A percentile compares a stretch with the other conserved stretches of the same genome.
phyloP scores from a whole-genome alignment of 2,329 filamentous ascomycete species.

The Cordyceps cateniannulata region DNA sequence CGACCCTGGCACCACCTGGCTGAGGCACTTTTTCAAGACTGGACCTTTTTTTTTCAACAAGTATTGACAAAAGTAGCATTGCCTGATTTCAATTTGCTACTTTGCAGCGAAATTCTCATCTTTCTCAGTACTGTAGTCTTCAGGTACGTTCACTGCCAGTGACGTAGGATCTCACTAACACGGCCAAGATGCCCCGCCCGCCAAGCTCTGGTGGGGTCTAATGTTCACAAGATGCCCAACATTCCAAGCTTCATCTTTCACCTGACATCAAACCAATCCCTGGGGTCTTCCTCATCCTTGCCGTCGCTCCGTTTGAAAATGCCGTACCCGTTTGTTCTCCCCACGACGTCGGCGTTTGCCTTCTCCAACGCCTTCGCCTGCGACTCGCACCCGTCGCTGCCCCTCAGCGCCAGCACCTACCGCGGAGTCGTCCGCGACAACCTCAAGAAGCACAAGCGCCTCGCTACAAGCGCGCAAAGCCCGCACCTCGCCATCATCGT shows the following conservation, averaged over 20 bases:
- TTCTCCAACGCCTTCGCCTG: conserved; percentile 73
- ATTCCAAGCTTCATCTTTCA: not conserved
- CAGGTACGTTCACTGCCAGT: too few relatives aligned
- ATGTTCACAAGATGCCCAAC: not conserved
- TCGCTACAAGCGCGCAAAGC: conserved; percentile 64
- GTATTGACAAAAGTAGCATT: too few relatives aligned
- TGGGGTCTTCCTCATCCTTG: too few relatives aligned
- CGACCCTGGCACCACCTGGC: too few relatives aligned
- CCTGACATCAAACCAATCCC: not conserved
- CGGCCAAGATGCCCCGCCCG: conserved; percentile 2
- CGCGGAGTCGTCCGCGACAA: conserved; percentile 76
- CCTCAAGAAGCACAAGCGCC: conserved; percentile 83
- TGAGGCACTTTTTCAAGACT: too few relatives aligned
- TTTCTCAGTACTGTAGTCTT: not conserved
- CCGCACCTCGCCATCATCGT: conserved; percentile 65
- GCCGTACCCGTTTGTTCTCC: conserved; percentile 84
- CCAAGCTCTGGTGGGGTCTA: conserved; percentile 6
- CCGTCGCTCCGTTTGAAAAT: conserved; percentile 39
- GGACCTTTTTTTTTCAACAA: too few relatives aligned
- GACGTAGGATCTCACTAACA: not conserved
- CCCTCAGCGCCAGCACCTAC: conserved; percentile 72
- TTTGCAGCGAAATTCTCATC: too few relatives aligned
- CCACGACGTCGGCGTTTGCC: conserved; percentile 81
- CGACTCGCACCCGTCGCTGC: conserved; percentile 81
- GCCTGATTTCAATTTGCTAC: too few relatives aligned